A percentile compares a stretch with the other conserved stretches of the same genome.
Conservation (phyloP, 495 filamentous ascomycete species). For the Daldinia grandis region DNA sequence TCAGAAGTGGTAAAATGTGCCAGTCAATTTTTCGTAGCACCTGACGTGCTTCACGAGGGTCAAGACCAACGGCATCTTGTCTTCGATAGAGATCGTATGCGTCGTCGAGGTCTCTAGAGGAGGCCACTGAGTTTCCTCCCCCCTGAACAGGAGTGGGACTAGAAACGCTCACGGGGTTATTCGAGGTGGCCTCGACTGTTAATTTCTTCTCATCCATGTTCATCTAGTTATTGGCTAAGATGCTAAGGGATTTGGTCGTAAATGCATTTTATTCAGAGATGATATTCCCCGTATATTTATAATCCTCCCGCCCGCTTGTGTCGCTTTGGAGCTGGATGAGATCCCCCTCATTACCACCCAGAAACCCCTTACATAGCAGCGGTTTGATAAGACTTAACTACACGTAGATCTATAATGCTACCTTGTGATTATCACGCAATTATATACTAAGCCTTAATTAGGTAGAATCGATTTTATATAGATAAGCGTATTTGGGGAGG, state of each 20-base stretch:
- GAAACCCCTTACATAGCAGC: not conserved
- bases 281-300: not conserved
- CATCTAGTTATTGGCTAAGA: not conserved
- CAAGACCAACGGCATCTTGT: conserved; percentile 48
- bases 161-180: not conserved
- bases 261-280: not conserved
- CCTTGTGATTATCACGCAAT: conserved; percentile 18
- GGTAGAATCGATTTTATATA: not conserved
- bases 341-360: not conserved
- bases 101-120: conserved; percentile 54
- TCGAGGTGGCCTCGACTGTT: conserved; percentile 2
- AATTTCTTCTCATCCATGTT: conserved; percentile 23
- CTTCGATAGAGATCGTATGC: conserved; percentile 57
- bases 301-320: not conserved
- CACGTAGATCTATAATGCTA: conserved; percentile 18
- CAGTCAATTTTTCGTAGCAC: conserved; percentile 65
- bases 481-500: not conserved
- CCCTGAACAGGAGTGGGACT: not conserved
- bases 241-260: not conserved
- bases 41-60: conserved; percentile 56
- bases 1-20: conserved; percentile 63
- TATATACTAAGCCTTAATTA: conserved; percentile 5
- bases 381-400: conserved; percentile 18
- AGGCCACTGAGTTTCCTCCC: conserved; percentile 17
- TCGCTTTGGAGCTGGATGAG: not conserved